Conservation (phyloP, 305 asterid genomes). For the Solanum hybrid region DNA sequence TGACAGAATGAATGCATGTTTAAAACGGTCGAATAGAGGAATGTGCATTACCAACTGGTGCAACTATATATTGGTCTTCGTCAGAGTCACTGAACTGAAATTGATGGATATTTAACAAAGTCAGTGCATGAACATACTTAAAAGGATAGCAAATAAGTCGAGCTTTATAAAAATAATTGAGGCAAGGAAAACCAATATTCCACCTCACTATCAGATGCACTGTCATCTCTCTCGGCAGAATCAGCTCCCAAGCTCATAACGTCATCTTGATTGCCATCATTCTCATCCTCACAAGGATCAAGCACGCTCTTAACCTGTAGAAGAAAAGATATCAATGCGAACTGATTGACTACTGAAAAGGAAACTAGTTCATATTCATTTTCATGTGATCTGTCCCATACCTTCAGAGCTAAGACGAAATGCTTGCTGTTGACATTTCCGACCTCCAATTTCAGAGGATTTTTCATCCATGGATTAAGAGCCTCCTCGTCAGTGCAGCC, state of each 20-base stretch:
- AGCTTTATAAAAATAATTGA: conserved; percentile 6
- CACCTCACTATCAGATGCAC: conserved; percentile 80
- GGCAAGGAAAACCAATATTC: neutral
- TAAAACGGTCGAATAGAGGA: neutral
- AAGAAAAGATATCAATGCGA: conserved; percentile 4
- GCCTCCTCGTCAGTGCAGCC: conserved; percentile 86
- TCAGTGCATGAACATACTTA: neutral
- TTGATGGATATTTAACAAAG: conserved; percentile 4
- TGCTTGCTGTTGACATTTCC: conserved; percentile 92
- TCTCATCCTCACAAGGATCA: conserved; percentile 95
- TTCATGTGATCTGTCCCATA: conserved; percentile 13
- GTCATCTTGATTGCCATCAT: conserved; percentile 53
- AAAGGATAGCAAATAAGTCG: neutral
- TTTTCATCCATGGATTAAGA: conserved; percentile 66
- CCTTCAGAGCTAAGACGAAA: conserved; percentile 81
- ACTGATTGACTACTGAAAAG: conserved; percentile 1
- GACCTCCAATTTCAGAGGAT: conserved; percentile 86
- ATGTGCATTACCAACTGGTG: conserved; percentile 43
- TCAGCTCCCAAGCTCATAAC: conserved; percentile 60
- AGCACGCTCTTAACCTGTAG: conserved; percentile 90
- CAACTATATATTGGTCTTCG: conserved; percentile 66
- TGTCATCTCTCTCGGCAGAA: conserved; percentile 45
- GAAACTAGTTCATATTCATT: conserved; percentile 4
- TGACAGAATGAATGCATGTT: neutral
- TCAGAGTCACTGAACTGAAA: conserved; percentile 67